These are phyloP conservation scores for Aspergillus viridinutans DNA, from an alignment of 2,329 filamentous ascomycete species.

Conservation along the genomic window DNA sequence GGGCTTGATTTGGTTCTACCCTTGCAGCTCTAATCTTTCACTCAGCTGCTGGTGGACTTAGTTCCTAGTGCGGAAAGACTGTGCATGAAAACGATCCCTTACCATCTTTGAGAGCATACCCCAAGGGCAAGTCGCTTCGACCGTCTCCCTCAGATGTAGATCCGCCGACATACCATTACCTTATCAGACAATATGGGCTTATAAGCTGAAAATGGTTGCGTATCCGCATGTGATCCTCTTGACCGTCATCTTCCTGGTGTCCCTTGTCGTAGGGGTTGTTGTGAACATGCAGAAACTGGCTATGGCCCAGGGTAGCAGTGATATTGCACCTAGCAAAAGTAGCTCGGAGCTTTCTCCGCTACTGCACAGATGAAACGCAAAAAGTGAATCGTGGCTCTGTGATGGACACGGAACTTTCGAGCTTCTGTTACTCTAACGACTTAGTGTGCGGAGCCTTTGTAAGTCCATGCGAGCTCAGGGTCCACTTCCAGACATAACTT, in stretches of 20 bases:
- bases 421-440: not conserved
- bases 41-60: not conserved
- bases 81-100: not conserved
- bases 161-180: not conserved
- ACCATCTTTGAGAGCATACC: not conserved
- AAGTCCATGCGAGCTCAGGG: constrained; percentile 1
- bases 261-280: not conserved
- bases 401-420: not conserved
- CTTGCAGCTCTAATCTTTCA: not conserved
- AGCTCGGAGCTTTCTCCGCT: constrained; percentile 16
- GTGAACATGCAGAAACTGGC: not conserved
- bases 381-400: not conserved
- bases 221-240: not conserved
- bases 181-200: not conserved
- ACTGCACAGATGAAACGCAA: constrained; percentile 1
- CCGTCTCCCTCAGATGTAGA: not conserved
- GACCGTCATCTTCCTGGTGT: constrained; percentile 1
- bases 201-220: not conserved
- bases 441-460: not conserved
- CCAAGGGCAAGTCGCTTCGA: not conserved
- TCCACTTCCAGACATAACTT: not conserved
- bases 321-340: constrained; percentile 2
- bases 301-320: not conserved
- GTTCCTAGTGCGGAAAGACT: not conserved
- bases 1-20: not conserved